Evolutionary conservation across 108 stramenopile species (phyloP).

Genomic region (Cyclotella kingstonii): DNA sequence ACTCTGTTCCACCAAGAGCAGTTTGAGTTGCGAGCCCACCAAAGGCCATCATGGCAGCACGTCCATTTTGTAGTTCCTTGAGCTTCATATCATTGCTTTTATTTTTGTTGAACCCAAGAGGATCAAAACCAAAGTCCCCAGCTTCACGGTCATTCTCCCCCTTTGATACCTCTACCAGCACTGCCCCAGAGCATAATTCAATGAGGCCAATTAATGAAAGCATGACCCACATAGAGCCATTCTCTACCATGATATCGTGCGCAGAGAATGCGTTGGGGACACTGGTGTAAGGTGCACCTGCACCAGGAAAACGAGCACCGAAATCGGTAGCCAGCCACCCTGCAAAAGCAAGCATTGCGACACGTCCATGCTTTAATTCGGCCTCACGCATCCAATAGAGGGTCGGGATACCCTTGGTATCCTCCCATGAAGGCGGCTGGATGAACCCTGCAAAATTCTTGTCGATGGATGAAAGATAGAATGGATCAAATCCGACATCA

Average conservation of each 20-base stretch:
- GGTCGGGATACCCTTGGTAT: slow-evolving; percentile 70
- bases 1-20: slow-evolving; percentile 71
- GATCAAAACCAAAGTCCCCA: slow-evolving; percentile 88
- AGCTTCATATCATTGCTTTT: slow-evolving; percentile 80
- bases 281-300: slow-evolving; percentile 53
- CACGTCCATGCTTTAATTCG: slow-evolving; percentile 88
- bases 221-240: slow-evolving; percentile 84
- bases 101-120: slow-evolving; percentile 63
- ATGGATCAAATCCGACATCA: slow-evolving; percentile 94
- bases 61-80: slow-evolving; percentile 90
- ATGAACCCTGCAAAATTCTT: slow-evolving; percentile 93
- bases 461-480: slow-evolving; percentile 86
- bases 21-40: slow-evolving; percentile 91
- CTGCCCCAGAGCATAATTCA: slow-evolving; percentile 76
- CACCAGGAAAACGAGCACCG: slow-evolving; percentile 81
- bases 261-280: slow-evolving; percentile 84
- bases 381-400: slow-evolving; percentile 92
- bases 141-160: slow-evolving; percentile 89
- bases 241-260: slow-evolving; percentile 74
- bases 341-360: slow-evolving; percentile 85
- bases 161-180: slow-evolving; percentile 87
- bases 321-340: slow-evolving; percentile 88
- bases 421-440: slow-evolving; percentile 89
- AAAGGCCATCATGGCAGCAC: slow-evolving; percentile 96
- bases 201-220: slow-evolving; percentile 67